Evolutionary conservation across 192 early-diverging fungal genomes (phyloP).

Genomic region (Paraglomus occultum): DNA sequence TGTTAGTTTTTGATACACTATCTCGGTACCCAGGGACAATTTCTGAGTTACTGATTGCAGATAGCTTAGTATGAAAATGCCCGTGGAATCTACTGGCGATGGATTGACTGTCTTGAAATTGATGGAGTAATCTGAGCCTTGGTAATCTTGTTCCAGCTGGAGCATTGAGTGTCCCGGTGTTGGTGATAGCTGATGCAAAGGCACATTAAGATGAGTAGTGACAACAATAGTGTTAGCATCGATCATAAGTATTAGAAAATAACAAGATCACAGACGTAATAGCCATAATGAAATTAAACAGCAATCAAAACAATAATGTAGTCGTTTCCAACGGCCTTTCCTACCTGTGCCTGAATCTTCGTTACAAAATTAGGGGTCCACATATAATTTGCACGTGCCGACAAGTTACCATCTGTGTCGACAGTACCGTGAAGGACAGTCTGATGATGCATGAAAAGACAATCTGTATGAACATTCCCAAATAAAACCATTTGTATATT

Average conservation of each 20-base stretch:
- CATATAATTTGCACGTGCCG: slow-evolving; percentile 78
- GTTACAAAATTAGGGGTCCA: slow-evolving; percentile 69
- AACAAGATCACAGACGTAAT: background rate
- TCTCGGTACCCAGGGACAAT: slow-evolving; percentile 83
- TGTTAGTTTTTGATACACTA: slow-evolving; percentile 79
- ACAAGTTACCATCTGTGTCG: slow-evolving; percentile 87
- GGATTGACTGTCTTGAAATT: slow-evolving; percentile 96
- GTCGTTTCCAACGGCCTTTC: background rate
- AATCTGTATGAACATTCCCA: too few relatives aligned
- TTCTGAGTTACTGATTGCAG: slow-evolving; percentile 86
- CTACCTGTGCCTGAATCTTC: slow-evolving; percentile 61
- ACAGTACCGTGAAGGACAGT: slow-evolving; percentile 90
- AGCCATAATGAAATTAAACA: slow-evolving; percentile 9
- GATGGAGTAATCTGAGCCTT: slow-evolving; percentile 82
- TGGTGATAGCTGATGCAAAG: slow-evolving; percentile 50
- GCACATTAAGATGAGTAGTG: background rate
- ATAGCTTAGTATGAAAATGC: slow-evolving; percentile 84
- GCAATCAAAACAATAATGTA: slow-evolving; percentile 25
- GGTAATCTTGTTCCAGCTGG: slow-evolving; percentile 90
- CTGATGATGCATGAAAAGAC: slow-evolving; percentile 41
- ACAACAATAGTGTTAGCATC: background rate
- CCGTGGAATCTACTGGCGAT: slow-evolving; percentile 85
- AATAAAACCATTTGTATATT: background rate
- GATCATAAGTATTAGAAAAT: background rate
- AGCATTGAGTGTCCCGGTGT: slow-evolving; percentile 85